phyloP scores from a whole-genome alignment of 1,284 basidiomycete genomes.

The Malassezia dermatis region DNA sequence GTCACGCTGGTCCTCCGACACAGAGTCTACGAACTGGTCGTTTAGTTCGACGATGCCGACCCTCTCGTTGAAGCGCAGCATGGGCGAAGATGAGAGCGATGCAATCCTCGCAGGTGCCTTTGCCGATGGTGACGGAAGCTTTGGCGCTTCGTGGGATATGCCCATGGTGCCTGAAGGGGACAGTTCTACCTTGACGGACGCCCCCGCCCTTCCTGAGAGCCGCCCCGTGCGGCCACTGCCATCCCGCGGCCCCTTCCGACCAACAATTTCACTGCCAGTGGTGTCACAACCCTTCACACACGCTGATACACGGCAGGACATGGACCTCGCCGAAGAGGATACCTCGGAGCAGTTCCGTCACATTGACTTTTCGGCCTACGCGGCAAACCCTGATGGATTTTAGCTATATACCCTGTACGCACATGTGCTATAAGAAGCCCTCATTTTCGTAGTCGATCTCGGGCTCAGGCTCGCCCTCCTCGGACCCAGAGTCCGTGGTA shows the following conservation, averaged over 20 bases:
- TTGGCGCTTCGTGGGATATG: not conserved
- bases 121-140: constrained; percentile 3
- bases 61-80: constrained; percentile 8
- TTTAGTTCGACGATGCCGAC: not conserved
- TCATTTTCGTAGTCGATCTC: constrained; percentile 16
- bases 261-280: constrained; percentile 12
- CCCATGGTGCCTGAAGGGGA: not conserved
- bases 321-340: not conserved
- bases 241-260: constrained; percentile 1
- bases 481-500: not conserved
- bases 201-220: not conserved
- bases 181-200: not conserved
- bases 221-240: constrained; percentile 11
- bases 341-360: not conserved
- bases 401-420: not conserved
- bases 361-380: constrained; percentile 12
- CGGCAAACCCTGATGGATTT: constrained; percentile 12
- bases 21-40: not conserved
- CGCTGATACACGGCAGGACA: not conserved
- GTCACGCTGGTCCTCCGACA: constrained; percentile 1
- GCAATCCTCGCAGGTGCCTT: constrained; percentile 7
- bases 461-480: constrained; percentile 4
- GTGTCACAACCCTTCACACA: not conserved
- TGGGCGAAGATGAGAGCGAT: constrained; percentile 10
- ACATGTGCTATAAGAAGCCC: constrained; percentile 10